Evolutionary conservation across 176 grass and related monocot genomes (phyloP).

Genomic region (Dendrocalamus sinicus): DNA sequence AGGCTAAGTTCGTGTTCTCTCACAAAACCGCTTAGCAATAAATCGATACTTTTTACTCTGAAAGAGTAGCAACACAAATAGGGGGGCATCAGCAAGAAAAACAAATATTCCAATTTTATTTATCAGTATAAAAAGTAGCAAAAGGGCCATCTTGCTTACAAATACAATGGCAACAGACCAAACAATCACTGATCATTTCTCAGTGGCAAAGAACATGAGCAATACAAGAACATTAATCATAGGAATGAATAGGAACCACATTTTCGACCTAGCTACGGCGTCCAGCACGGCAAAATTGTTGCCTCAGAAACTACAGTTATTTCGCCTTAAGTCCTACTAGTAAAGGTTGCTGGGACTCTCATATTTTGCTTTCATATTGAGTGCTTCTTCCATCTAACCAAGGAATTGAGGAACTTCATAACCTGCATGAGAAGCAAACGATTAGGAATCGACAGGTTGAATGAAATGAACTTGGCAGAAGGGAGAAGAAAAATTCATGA

Average conservation of each 20-base stretch:
- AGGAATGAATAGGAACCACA: conserved; percentile 39
- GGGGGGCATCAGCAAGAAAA: not conserved
- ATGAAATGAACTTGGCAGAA: not conserved
- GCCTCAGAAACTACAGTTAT: conserved; percentile 13
- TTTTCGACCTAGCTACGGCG: conserved; percentile 30
- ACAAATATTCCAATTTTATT: conserved; percentile 27
- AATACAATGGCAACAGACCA: conserved; percentile 28
- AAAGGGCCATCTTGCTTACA: conserved; percentile 28
- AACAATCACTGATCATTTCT: conserved; percentile 21
- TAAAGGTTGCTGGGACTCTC: not conserved
- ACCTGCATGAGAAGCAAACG: conserved; percentile 50
- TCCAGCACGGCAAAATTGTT: conserved; percentile 48
- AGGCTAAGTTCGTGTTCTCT: not conserved
- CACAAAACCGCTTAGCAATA: not conserved
- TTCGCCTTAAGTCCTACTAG: not conserved
- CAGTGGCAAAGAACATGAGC: conserved; percentile 10
- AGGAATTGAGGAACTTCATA: conserved; percentile 70
- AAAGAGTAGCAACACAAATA: not conserved
- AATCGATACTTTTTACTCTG: not conserved
- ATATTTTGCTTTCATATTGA: not conserved
- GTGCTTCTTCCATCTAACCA: conserved; percentile 80
- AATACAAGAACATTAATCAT: conserved; percentile 13
- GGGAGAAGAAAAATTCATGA: not conserved
- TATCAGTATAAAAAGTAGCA: not conserved
- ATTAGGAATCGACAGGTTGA: conserved; percentile 1